Evolutionary conservation across 192 early-diverging fungal species (phyloP), one percentile per base, ranked within the genome.

Genomic region (Coemansia sp.): DNA sequence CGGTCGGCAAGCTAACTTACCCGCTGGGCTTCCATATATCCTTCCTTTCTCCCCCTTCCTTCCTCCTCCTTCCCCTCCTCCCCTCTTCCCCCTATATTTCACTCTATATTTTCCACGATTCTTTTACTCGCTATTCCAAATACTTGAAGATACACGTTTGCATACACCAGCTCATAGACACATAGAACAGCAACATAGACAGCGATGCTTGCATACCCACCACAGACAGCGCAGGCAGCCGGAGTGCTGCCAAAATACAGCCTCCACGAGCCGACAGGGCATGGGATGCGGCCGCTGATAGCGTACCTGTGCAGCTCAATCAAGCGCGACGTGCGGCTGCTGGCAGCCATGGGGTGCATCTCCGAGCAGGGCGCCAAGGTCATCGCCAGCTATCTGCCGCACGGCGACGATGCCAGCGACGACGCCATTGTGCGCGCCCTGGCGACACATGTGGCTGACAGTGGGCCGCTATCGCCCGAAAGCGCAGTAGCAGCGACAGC

Each of bases 251-350:
- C 62, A 20, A 68, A 62, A 44, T 67, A 68, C 61, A 62, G 66
- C 29, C 57, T 69, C 13, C 60, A 65, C 29, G 74, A 66, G 52
- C 62, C 62, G 22, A 37, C 55, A 0, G 34, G 36, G 15, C 62
- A 55, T 45, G 33, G 45, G 45, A 36, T 47, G 4, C 64, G 72
- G 25, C 62, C 72, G 48, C 59, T 80, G 37, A 65, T 69, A 9
- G 64, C 70, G 19, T 74, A 80, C 33, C 64, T 80, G 57, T 70
- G 71, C 11, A 71, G 66, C 57, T 80, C 77, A n/a, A 74, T 80
- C 53, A 60, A 48, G 34, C 77, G 77, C 65, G 77, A 80, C 38
- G 77, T 80, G 57, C 71, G 71, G 28, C 58, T 74, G 53, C 68
- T 80, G 29, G 68, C 71, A 6, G 72, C 77, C 30, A 70, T 80